Percentiles rank a stretch among this genome's conserved stretches.
Evolutionary conservation across 108 stramenopile species (phyloP).

Genomic region (Pseudonitzschia pungens): DNA sequence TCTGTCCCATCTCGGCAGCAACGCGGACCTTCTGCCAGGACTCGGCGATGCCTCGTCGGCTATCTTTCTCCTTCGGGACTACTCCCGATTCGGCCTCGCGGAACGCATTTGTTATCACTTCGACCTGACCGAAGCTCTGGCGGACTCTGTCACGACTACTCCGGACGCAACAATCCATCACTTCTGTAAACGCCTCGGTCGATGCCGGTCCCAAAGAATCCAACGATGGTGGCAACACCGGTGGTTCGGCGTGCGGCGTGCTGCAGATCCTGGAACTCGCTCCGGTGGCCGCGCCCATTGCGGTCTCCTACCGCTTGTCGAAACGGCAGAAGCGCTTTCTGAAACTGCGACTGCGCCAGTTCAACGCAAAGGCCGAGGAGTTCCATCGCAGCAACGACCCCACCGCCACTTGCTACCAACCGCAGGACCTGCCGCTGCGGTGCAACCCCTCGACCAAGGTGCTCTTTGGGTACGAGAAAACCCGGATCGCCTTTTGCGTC

Average conservation of each 20-base stretch:
- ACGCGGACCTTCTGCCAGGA: neutral
- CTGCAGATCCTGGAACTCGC: conserved; percentile 67
- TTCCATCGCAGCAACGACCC: conserved; percentile 23
- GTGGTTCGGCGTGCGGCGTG: conserved; percentile 50
- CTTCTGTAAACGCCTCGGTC: neutral
- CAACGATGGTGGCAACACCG: conserved; percentile 5
- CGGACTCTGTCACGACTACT: conserved; percentile 24
- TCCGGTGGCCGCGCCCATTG: conserved; percentile 37
- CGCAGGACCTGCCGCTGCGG: conserved; percentile 59
- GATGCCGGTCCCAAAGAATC: neutral
- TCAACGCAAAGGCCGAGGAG: conserved; percentile 50
- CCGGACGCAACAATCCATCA: no score
- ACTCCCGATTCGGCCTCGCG: conserved; percentile 66
- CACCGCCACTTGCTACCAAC: conserved; percentile 50
- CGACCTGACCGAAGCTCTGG: conserved; percentile 65
- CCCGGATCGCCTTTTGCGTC: conserved; percentile 75
- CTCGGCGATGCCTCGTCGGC: conserved; percentile 53
- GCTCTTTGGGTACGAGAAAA: conserved; percentile 76
- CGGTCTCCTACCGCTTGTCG: conserved; percentile 28
- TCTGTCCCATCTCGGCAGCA: neutral
- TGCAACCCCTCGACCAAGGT: conserved; percentile 65
- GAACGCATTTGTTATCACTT: conserved; percentile 83
- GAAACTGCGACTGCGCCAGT: conserved; percentile 48
- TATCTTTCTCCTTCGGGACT: conserved; percentile 62
- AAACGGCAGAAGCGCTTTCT: conserved; percentile 39